Percentiles rank a stretch among this genome's conserved stretches.
Conservation (phyloP, 805 yeast genomes). For the Kodamaea nitidulidarum region DNA sequence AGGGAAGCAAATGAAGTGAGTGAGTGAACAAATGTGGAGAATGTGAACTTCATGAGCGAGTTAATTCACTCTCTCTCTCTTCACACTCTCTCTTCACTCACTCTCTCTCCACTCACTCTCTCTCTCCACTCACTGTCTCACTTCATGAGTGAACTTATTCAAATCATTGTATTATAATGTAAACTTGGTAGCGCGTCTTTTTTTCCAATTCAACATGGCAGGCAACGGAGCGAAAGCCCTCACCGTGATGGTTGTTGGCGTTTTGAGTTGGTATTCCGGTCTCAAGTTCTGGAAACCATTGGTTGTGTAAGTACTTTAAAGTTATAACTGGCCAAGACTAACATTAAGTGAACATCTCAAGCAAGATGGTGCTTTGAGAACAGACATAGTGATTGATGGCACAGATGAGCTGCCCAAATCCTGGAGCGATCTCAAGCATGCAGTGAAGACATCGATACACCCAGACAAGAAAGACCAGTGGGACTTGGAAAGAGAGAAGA, state of each 20-base stretch:
- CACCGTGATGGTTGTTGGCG: conserved; percentile 21
- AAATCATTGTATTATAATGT: too few species aligned
- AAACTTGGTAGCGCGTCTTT: background rate
- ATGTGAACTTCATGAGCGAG: too few species aligned
- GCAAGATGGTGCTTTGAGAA: conserved; percentile 61
- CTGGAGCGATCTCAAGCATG: conserved; percentile 36
- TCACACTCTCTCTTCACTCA: too few species aligned
- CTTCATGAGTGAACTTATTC: too few species aligned
- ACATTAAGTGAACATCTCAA: conserved; percentile 51
- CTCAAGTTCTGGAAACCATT: conserved; percentile 71
- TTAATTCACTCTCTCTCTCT: too few species aligned
- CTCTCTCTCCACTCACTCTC: too few species aligned
- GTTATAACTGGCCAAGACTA: conserved; percentile 4
- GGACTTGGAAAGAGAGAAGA: conserved; percentile 10
- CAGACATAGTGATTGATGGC: conserved; percentile 49
- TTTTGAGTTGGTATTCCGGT: conserved; percentile 45
- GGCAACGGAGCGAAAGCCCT: conserved; percentile 21
- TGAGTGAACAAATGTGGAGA: too few species aligned
- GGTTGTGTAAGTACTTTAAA: conserved; percentile 47
- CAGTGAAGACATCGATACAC: conserved; percentile 28
- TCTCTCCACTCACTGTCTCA: too few species aligned
- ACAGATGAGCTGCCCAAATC: conserved; percentile 29
- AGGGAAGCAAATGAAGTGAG: too few species aligned
- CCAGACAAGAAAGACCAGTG: conserved; percentile 17
- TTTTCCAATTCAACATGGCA: conserved; percentile 7